These are phyloP conservation scores for Amanita brunnescens DNA, from an alignment of 768 basidiomycete genomes.

Conservation along the genomic window DNA sequence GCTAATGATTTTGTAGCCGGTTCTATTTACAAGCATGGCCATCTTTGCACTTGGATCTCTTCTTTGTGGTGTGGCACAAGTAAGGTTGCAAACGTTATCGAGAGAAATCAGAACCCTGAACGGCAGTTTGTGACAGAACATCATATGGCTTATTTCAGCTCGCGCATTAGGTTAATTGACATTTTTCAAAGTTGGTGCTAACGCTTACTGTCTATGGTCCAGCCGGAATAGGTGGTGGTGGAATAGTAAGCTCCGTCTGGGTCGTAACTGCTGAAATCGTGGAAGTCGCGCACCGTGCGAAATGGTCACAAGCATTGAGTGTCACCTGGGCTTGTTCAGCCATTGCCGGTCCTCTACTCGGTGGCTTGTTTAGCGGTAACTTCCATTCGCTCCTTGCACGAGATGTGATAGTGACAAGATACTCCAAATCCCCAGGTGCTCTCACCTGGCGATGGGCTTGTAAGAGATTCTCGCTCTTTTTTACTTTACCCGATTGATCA, in stretches of 20 bases:
- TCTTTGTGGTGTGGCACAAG: slow-evolving; percentile 69
- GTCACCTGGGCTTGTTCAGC: slow-evolving; percentile 85
- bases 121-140: slow-evolving; percentile 28
- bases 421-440: slow-evolving; percentile 17
- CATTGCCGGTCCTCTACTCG: slow-evolving; percentile 74
- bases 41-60: slow-evolving; percentile 74
- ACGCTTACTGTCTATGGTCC: slow-evolving; percentile 16
- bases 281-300: slow-evolving; percentile 56
- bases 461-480: slow-evolving; percentile 30
- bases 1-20: slow-evolving; percentile 30
- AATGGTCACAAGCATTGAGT: slow-evolving; percentile 81
- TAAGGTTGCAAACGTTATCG: slow-evolving; percentile 21
- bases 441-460: slow-evolving; percentile 82
- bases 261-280: slow-evolving; percentile 82
- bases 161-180: slow-evolving; percentile 35
- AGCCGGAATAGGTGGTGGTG: slow-evolving; percentile 82
- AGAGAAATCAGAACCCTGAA: slow-evolving; percentile 12
- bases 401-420: slow-evolving; percentile 9
- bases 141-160: slow-evolving; percentile 58
- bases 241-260: slow-evolving; percentile 82
- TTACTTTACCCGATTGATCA: slow-evolving; percentile 8
- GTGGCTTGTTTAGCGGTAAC: slow-evolving; percentile 74
- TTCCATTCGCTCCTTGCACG: slow-evolving; percentile 4
- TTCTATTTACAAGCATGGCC: slow-evolving; percentile 65
- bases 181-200: slow-evolving; percentile 1